These are phyloP conservation scores for Phanerodontia chrysosporium DNA, from an alignment of 768 basidiomycete genomes.

Conservation along the genomic window DNA sequence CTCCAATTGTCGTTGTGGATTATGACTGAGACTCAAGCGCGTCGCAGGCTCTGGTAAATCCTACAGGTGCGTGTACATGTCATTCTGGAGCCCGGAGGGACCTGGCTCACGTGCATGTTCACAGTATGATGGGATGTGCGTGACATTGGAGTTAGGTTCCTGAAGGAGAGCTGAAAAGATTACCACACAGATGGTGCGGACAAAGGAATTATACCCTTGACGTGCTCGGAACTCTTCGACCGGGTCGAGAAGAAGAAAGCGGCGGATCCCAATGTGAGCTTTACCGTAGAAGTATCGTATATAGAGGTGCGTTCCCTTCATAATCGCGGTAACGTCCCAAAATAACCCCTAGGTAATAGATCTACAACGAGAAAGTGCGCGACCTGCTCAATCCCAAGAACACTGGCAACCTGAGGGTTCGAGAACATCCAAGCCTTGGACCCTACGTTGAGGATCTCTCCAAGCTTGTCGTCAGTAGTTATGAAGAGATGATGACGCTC, in stretches of 20 bases:
- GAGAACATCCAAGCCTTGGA: constrained; percentile 93
- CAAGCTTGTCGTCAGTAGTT: constrained; percentile 85
- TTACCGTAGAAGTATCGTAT: constrained; percentile 97
- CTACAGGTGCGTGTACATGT: constrained; percentile 59
- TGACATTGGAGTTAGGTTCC: constrained; percentile 26
- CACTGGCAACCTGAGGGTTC: constrained; percentile 90
- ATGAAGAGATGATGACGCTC: constrained; percentile 96
- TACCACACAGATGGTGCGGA: constrained; percentile 72
- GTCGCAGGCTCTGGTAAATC: constrained; percentile 82
- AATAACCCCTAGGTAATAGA: too few relatives aligned
- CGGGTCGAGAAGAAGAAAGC: constrained; percentile 67
- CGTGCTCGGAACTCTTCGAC: constrained; percentile 88
- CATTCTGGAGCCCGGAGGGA: background rate
- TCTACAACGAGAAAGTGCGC: constrained; percentile 97
- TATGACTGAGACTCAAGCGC: background rate
- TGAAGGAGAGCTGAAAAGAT: background rate
- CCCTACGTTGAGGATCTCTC: constrained; percentile 99
- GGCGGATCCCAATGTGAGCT: constrained; percentile 64
- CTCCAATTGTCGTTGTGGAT: background rate
- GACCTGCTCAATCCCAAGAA: constrained; percentile 98
- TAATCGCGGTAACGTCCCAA: too few relatives aligned
- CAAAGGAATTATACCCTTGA: constrained; percentile 97
- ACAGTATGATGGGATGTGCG: constrained; percentile 94
- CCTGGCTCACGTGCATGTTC: background rate
- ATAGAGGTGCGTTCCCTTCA: constrained; percentile 85